Evolutionary conservation across 1,284 basidiomycete species (phyloP).

Genomic region (Schizophyllum commune): DNA sequence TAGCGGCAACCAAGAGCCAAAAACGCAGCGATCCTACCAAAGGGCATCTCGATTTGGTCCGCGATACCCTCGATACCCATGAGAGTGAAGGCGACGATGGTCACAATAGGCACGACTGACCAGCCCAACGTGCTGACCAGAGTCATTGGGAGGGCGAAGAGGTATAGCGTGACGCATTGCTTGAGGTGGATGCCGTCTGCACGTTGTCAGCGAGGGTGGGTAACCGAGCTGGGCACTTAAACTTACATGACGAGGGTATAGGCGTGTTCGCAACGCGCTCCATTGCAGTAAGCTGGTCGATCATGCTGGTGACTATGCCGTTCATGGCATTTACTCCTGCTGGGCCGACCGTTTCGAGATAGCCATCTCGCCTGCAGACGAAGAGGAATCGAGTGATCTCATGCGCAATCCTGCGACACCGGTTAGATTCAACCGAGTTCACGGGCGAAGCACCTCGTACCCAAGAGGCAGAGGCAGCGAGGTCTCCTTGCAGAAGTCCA

Average conservation of each 20-base stretch:
- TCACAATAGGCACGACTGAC: slow-evolving; percentile 77
- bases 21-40: slow-evolving; percentile 37
- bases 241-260: slow-evolving; percentile 67
- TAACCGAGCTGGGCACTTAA: not conserved
- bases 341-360: slow-evolving; percentile 77
- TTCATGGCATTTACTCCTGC: slow-evolving; percentile 78
- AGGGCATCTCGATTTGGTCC: slow-evolving; percentile 88
- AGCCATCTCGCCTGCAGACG: slow-evolving; percentile 69
- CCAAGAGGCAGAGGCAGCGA: slow-evolving; percentile 69
- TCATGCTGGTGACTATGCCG: slow-evolving; percentile 65
- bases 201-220: slow-evolving; percentile 1
- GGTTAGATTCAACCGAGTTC: not conserved
- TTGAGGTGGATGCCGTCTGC: slow-evolving; percentile 83
- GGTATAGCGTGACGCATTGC: slow-evolving; percentile 85
- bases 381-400: slow-evolving; percentile 67
- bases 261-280: slow-evolving; percentile 82
- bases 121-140: slow-evolving; percentile 73
- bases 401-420: slow-evolving; percentile 57
- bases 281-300: slow-evolving; percentile 78
- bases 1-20: slow-evolving; percentile 3
- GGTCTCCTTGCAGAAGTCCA: slow-evolving; percentile 38
- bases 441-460: slow-evolving; percentile 31
- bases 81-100: slow-evolving; percentile 79
- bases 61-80: slow-evolving; percentile 94
- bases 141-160: slow-evolving; percentile 81